Base-by-base conservation (phyloP, 306 rosid genomes). In the Cucurbita moschata region DNA sequence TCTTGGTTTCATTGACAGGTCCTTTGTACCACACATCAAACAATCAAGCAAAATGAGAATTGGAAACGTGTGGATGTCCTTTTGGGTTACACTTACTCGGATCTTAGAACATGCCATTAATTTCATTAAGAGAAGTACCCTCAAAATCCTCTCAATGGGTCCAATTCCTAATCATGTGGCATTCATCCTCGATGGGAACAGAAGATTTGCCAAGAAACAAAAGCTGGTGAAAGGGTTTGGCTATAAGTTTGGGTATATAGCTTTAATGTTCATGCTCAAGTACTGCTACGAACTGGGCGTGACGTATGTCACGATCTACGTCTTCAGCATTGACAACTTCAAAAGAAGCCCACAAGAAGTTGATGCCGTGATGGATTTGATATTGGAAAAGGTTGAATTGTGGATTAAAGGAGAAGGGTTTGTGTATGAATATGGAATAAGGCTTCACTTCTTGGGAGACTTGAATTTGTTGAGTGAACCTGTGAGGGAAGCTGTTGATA, bases 141-240 rank as follows among this genome's bases (percentile, higher is more conserved):
- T 86, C 75, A 64, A 58, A 23, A 69, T 86, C 50, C 60, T 93
- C 13, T 85, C 89, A 6, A 84, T 75, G 4, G 97, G 98, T 63
- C 87, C 90, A 9, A 75, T 88, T 77, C 97, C 96, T 42, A 64
- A 78, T 60, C 96, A 93, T 84, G 77, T 93, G 65, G 83, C 97
- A 71, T 90, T 93, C 86, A 87, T 93, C 78, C 89, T 93, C 92
- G 97, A 93, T 82, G 98, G 97, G 15, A 93, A 93, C 82, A 78
- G 92, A 73, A 87, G 98, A 83, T 87, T 69, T 71, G 94, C 94
- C 11, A 90, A 79, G 81, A 86, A 78, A 71, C 77, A 72, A 47
- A 81, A 78, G 82, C 23, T 83, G 75, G 79, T 19, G 5, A 85
- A 76, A 65, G 89, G 87, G 73, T 83, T 59, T 61, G 94, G 98